Conservation (phyloP, 148 eudicot species). For the Rhododendron kiyosumense region DNA sequence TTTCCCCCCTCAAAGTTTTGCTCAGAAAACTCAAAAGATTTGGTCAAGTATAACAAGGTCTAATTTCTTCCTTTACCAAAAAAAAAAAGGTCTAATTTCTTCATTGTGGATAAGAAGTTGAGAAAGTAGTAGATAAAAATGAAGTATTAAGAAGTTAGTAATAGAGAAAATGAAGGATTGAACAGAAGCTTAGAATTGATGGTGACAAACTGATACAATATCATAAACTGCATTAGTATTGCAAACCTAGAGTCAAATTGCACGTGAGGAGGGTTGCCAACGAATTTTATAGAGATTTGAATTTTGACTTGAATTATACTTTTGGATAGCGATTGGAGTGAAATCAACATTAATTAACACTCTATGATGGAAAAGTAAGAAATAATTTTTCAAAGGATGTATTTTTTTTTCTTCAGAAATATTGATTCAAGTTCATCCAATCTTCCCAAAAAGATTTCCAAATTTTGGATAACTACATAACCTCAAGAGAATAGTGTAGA, state of each 20-base stretch:
- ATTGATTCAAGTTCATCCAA: background rate
- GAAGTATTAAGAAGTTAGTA: background rate
- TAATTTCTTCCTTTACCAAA: background rate
- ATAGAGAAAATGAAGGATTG: background rate
- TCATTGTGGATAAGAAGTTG: background rate
- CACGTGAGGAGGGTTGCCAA: background rate
- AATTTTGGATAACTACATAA: background rate
- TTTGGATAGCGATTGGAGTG: no score
- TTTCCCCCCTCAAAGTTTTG: background rate
- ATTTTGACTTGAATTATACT: background rate
- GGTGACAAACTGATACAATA: background rate
- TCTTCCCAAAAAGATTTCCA: background rate
- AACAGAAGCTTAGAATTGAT: background rate
- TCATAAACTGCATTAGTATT: no score
- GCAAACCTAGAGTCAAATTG: background rate
- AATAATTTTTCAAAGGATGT: background rate
- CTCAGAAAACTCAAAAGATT: background rate
- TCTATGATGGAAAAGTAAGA: background rate
- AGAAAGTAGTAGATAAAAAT: background rate
- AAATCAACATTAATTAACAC: no score
- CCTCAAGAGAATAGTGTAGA: background rate
- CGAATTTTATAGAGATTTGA: background rate
- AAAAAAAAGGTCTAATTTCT: background rate
- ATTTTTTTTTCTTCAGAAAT: background rate
- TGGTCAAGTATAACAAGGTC: background rate